Base-by-base conservation (phyloP, 164 flowering plant species). In the Liquidambar formosana region DNA sequence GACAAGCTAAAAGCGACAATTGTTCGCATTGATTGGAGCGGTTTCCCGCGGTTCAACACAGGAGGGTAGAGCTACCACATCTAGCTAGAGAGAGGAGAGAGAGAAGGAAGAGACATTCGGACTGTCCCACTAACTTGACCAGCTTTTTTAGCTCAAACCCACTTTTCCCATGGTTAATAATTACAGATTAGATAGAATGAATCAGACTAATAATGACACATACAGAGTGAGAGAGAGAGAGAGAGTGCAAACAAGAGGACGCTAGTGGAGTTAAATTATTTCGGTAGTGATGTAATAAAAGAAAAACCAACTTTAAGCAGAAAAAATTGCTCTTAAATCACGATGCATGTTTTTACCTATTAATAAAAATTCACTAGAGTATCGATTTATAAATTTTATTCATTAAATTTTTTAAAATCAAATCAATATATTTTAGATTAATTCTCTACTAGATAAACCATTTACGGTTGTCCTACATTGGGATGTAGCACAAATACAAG, bases 121-220 rank as follows among this genome's bases (percentile, higher is more conserved):
- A 51, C 22, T 51, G 22, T 51, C 56, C 56, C 56, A 18, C 56
- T 3, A 18, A 51, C 23, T n/a, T n/a, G 56, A 51, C 56, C 56
- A 51, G 22, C 23, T 51, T 51, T 51, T 18, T 5, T 54, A 33
- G 41, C n/a, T 16, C 16, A 49, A 49, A 16, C 18, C 18, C 53
- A 49, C 44, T 61, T 59, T 65, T 52, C 65, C 73, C 57, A 61
- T 63, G 69, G 27, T 61, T 64, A 70, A 71, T 68, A 69, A 65
- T 76, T 61, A 72, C 75, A 15, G 79, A 76, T 76, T 76, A 71
- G 78, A 77, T 80, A 75, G 73, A 61, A 53, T 73, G 69, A 59
- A 61, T 59, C 58, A 62, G 72, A 69, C 67, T 67, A 71, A 76
- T 70, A 76, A 70, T 66, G 49, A 65, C 45, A n/a, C n/a, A n/a